phyloP scores from a whole-genome alignment of 2,329 filamentous ascomycete species.

The Talaromyces sp. region DNA sequence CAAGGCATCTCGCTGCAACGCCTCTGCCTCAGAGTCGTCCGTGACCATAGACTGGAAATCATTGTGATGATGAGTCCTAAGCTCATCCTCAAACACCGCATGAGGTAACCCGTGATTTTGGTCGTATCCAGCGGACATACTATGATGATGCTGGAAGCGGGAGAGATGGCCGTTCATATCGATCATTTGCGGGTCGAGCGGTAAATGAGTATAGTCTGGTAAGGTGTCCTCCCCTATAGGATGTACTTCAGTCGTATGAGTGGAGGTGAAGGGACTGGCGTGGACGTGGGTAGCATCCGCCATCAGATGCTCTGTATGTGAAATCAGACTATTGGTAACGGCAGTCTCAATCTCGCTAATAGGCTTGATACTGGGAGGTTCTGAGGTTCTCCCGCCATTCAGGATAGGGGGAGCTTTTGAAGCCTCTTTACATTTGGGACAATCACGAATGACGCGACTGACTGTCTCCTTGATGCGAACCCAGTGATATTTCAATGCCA shows the following conservation, averaged over 20 bases:
- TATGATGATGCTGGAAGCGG: constrained; percentile 38
- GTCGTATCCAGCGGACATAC: constrained; percentile 34
- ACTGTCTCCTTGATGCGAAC: constrained; percentile 97
- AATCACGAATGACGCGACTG: constrained; percentile 88
- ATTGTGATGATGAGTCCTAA: constrained; percentile 36
- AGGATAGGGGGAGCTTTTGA: constrained; percentile 53
- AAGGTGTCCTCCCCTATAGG: constrained; percentile 36
- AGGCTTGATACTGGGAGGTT: constrained; percentile 19
- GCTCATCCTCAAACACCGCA: constrained; percentile 37
- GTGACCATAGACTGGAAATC: constrained; percentile 44
- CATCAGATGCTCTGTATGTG: constrained; percentile 22
- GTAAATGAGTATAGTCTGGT: constrained; percentile 48
- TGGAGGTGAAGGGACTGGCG: constrained; percentile 33
- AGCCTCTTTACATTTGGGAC: constrained; percentile 79
- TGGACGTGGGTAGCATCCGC: constrained; percentile 26
- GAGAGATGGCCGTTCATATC: constrained; percentile 46
- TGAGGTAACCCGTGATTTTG: constrained; percentile 31
- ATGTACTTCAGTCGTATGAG: constrained; percentile 32
- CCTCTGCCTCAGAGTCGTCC: constrained; percentile 36
- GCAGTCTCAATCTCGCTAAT: constrained; percentile 17
- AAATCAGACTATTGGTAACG: constrained; percentile 10
- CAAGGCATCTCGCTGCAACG: constrained; percentile 38
- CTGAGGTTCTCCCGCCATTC: constrained; percentile 28
- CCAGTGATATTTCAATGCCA: constrained; percentile 95
- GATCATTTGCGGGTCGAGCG: constrained; percentile 61